Evolutionary conservation across 148 eudicot genomes (phyloP).

Genomic region (Cornus florida): DNA sequence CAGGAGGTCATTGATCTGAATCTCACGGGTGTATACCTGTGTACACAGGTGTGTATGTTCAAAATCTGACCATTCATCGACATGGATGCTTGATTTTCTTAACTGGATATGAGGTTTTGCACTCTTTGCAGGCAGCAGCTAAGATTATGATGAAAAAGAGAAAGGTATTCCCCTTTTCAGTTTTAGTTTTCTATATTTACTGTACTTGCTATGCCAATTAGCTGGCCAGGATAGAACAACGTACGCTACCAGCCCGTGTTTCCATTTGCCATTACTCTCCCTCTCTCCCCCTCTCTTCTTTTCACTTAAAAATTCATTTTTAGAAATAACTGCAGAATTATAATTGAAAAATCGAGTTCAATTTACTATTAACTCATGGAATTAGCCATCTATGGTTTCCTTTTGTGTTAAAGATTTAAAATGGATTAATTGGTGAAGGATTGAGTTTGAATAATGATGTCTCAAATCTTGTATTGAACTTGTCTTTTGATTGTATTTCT

Average conservation of each 20-base stretch:
- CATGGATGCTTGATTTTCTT: not conserved
- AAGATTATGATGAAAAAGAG: slow-evolving; percentile 85
- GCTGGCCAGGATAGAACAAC: not conserved
- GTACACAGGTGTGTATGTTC: slow-evolving; percentile 67
- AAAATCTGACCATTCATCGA: not conserved
- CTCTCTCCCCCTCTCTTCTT: not conserved
- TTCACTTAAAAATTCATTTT: not conserved
- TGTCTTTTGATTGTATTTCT: not conserved
- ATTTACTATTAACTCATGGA: not conserved
- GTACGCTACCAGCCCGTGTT: not conserved
- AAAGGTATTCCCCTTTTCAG: slow-evolving; percentile 43
- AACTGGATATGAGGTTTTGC: not conserved
- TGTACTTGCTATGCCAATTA: not conserved
- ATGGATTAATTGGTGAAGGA: not conserved
- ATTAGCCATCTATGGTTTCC: not conserved
- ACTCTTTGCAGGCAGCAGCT: slow-evolving; percentile 71
- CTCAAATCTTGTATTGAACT: not conserved
- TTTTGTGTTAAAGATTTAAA: not conserved
- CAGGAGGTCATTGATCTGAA: slow-evolving; percentile 92
- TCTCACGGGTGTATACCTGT: slow-evolving; percentile 88
- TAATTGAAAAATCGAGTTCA: not conserved
- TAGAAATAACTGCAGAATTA: not conserved
- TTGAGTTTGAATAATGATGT: not conserved
- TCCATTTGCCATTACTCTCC: not conserved
- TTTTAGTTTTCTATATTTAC: not conserved